Evolutionary conservation across 1,139 yeast genomes (phyloP), one percentile per base, ranked within the genome.

Genomic region (Yamadazyma oceani): DNA sequence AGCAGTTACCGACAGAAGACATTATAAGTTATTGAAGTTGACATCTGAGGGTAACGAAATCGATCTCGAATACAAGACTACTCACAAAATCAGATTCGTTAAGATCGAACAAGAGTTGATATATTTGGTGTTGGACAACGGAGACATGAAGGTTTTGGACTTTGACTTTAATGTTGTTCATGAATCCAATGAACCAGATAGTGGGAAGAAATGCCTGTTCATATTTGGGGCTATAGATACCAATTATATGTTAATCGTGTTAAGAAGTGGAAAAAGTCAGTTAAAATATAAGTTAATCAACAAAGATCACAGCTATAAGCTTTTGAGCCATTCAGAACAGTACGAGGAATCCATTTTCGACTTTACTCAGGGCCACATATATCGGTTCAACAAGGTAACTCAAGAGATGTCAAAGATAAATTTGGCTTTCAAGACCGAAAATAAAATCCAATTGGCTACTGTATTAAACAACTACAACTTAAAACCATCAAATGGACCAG

Each of bases 1-100:
- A 16, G 78, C 79, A 10, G 49, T 70, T 23, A 67, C 74, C 8
- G 82, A 77, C 41, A 66, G 81, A 43, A 68, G 63, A 40, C 69
- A 59, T 40, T 55, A 66, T 36, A 69, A 62, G 46, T 51, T 78
- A 33, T 61, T 68, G 31, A 34, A 38, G 17, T 38, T 49, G 25
- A 35, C 33, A 14, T 60, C 56, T 40, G 58, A 55, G 32, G 31
- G 57, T 55, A 61, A 58, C 39, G 60, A 57, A 35, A 48, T 48
- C 12, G 39, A 43, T 2, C 37, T 38, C 23, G 50, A 43, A 22
- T 37, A 48, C n/a, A 50, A 47, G 23, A 41, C 46, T n/a, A 37
- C 43, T 11, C 30, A 42, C 26, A 57, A 60, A 38, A 60, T 72
- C 9, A 54, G 58, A 11, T 71, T 64, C 3, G 47, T 75, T 30